Conservation (phyloP, 345 rosid genomes). For the Luvunga scandens region DNA sequence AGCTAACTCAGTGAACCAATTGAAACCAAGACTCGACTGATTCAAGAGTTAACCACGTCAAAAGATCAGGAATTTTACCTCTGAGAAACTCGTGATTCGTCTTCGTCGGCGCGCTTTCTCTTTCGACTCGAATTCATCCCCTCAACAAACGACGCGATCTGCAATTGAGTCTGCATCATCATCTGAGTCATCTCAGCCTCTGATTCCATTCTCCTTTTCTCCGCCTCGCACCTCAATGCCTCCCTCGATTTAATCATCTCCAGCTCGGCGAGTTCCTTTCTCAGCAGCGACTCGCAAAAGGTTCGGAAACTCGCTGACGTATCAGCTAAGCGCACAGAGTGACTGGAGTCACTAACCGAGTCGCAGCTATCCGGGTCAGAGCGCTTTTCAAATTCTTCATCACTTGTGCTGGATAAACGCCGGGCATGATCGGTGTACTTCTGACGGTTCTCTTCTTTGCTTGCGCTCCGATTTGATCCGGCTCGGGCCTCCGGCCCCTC, state of each 20-base stretch:
- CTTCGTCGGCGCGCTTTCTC: constrained; percentile 46
- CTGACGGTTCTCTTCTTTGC: constrained; percentile 12
- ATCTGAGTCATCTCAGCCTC: constrained; percentile 55
- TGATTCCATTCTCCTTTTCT: constrained; percentile 43
- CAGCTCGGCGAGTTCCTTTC: constrained; percentile 46
- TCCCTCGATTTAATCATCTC: constrained; percentile 66
- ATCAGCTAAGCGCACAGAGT: constrained; percentile 16
- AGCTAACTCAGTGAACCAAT: no score
- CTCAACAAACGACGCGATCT: constrained; percentile 35
- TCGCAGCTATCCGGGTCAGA: constrained; percentile 18
- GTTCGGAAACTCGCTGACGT: constrained; percentile 33
- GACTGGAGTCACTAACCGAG: constrained; percentile 5
- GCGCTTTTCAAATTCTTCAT: constrained; percentile 1
- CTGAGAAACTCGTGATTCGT: constrained; percentile 19
- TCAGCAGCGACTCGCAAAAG: constrained; percentile 49
- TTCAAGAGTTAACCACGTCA: background rate
- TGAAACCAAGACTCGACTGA: background rate
- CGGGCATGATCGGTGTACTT: constrained; percentile 23
- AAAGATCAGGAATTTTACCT: constrained; percentile 21
- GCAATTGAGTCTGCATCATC: constrained; percentile 49
- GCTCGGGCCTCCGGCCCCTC: constrained; percentile 7
- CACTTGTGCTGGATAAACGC: constrained; percentile 9
- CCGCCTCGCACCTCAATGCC: constrained; percentile 45
- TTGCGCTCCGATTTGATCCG: background rate
- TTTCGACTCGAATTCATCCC: constrained; percentile 27